Evolutionary conservation across 306 rosid species (phyloP).

Genomic region (Myrica gale): DNA sequence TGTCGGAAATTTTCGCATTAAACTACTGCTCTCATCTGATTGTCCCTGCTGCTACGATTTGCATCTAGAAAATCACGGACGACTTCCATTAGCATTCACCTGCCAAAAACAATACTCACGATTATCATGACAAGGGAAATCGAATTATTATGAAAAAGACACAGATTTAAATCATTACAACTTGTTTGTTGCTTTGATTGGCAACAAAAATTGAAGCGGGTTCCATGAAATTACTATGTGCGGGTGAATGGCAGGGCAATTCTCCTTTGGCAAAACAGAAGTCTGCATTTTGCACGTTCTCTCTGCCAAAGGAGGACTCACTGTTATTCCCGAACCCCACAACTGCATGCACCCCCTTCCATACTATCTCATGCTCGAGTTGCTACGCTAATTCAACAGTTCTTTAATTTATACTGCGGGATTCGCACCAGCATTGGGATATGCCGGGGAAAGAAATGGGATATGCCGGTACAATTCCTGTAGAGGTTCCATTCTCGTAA

Average conservation of each 20-base stretch:
- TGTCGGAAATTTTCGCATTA: too few relatives aligned
- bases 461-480: constrained; percentile 45
- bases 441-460: constrained; percentile 40
- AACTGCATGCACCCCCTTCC: not conserved
- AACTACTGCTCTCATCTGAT: too few relatives aligned
- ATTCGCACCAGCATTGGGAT: constrained; percentile 45
- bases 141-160: not conserved
- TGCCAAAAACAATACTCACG: too few relatives aligned
- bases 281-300: constrained; percentile 21
- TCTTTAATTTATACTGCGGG: constrained; percentile 22
- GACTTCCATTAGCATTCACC: too few relatives aligned
- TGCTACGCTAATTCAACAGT: not conserved
- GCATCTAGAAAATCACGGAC: too few relatives aligned
- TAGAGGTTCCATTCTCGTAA: constrained; percentile 28
- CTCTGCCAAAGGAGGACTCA: constrained; percentile 67
- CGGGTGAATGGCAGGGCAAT: constrained; percentile 59
- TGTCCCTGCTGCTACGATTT: too few relatives aligned
- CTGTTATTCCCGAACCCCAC: constrained; percentile 65
- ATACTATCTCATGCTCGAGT: constrained; percentile 17
- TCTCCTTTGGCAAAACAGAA: constrained; percentile 82
- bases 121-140: not conserved
- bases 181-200: not conserved
- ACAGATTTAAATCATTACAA: not conserved
- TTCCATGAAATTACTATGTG: not conserved
- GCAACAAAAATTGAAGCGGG: not conserved